Evolutionary conservation across 2,329 filamentous ascomycete genomes (phyloP).

Genomic region (Pestalotiopsis fici): DNA sequence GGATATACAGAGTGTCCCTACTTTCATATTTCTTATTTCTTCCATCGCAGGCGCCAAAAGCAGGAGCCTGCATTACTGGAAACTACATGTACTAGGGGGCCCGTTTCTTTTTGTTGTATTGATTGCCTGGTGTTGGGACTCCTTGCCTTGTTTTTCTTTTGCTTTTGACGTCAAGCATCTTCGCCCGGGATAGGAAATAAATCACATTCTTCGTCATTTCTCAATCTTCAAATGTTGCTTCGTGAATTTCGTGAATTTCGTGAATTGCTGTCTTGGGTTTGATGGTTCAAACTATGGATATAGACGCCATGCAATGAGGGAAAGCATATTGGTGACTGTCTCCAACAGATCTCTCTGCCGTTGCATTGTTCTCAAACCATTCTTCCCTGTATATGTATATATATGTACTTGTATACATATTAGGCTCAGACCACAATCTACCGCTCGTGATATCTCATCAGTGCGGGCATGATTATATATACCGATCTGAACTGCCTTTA

Average conservation of each 20-base stretch:
- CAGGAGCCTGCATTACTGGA: conserved; percentile 9
- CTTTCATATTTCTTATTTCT: not conserved
- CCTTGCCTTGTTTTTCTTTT: conserved; percentile 15
- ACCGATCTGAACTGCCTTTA: too few relatives aligned
- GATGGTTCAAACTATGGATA: too few relatives aligned
- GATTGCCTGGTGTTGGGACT: conserved; percentile 4
- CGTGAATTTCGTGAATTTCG: too few relatives aligned
- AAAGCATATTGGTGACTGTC: too few relatives aligned
- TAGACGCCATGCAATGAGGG: too few relatives aligned
- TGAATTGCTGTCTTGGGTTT: not conserved
- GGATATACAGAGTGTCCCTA: not conserved
- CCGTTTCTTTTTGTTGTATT: conserved; percentile 25
- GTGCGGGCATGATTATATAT: too few relatives aligned
- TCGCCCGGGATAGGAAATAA: conserved; percentile 35
- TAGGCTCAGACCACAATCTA: too few relatives aligned
- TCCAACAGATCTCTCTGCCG: too few relatives aligned
- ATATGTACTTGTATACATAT: too few relatives aligned
- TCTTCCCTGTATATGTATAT: too few relatives aligned
- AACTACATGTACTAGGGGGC: conserved; percentile 18
- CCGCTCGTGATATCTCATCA: too few relatives aligned
- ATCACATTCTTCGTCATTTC: conserved; percentile 26
- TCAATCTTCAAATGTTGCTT: conserved; percentile 17
- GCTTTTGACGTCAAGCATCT: conserved; percentile 22
- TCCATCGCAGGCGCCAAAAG: not conserved
- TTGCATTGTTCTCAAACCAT: too few relatives aligned